Evolutionary conservation across 192 early-diverging fungal species (phyloP).

Genomic region (Jimgerdemannia lactiflua): DNA sequence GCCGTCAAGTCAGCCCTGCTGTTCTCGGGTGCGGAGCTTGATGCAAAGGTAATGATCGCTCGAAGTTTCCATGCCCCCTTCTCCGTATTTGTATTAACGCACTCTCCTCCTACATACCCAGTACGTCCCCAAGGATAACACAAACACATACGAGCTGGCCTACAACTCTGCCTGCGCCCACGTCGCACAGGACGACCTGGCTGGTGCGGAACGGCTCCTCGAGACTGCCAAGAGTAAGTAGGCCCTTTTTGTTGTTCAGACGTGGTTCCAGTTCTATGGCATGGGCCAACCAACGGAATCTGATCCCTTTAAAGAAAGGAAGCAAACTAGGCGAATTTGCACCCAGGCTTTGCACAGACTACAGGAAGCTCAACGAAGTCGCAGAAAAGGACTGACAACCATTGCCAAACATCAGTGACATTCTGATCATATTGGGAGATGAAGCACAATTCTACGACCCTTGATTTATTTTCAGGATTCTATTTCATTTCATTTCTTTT

Average conservation of each 20-base stretch:
- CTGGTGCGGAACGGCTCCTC: slow-evolving; percentile 45
- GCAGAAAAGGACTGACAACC: no score
- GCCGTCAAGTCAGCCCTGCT: slow-evolving; percentile 50
- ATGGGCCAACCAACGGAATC: slow-evolving; percentile 17
- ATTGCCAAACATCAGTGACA: no score
- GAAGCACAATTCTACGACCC: no score
- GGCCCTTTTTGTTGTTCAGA: not conserved
- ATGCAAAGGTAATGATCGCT: slow-evolving; percentile 12
- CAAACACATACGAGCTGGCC: slow-evolving; percentile 57
- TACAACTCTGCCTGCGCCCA: slow-evolving; percentile 64
- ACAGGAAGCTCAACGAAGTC: no score
- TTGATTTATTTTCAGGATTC: no score
- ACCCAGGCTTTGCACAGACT: no score
- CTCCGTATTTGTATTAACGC: not conserved
- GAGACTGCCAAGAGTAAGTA: slow-evolving; percentile 53
- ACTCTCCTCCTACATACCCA: slow-evolving; percentile 1
- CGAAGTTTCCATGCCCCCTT: not conserved
- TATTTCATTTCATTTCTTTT: no score
- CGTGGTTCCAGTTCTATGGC: not conserved
- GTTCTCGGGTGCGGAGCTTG: slow-evolving; percentile 27
- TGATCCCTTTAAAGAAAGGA: slow-evolving; percentile 6
- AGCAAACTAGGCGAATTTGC: no score
- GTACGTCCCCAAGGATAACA: slow-evolving; percentile 24
- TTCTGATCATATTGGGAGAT: no score
- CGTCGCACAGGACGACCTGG: slow-evolving; percentile 51